phyloP scores from a whole-genome alignment of 2,329 filamentous ascomycete genomes.

The Ophidiomyces ophidiicola region DNA sequence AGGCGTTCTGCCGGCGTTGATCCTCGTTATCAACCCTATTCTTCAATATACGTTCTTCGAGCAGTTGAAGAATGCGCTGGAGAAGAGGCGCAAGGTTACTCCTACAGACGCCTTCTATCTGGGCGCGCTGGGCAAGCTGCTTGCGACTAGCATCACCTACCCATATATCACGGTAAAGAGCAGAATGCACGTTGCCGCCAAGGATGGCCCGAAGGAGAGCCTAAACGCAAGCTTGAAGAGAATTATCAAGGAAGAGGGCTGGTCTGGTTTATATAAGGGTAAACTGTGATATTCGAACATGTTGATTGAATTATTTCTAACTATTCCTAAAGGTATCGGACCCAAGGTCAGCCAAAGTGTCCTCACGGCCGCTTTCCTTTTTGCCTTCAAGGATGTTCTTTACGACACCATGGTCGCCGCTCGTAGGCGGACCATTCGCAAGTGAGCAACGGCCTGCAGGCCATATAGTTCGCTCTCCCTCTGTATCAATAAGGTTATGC shows the following conservation, averaged over 20 bases:
- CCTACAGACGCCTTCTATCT: constrained; percentile 81
- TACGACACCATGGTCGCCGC: constrained; percentile 49
- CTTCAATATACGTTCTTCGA: constrained; percentile 98
- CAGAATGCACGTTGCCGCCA: constrained; percentile 81
- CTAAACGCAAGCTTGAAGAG: constrained; percentile 65
- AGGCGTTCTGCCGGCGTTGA: constrained; percentile 80
- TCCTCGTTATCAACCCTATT: constrained; percentile 96
- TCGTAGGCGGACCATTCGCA: constrained; percentile 24
- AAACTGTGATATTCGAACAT: constrained; percentile 22
- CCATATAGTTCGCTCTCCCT: too few species aligned
- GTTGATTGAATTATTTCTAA: constrained; percentile 1
- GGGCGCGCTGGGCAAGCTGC: constrained; percentile 84
- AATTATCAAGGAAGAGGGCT: constrained; percentile 83
- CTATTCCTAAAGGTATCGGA: constrained; percentile 56
- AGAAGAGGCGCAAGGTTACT: constrained; percentile 64
- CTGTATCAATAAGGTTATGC: too few species aligned
- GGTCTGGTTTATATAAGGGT: constrained; percentile 85
- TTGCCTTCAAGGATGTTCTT: constrained; percentile 94
- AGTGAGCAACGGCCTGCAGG: too few species aligned
- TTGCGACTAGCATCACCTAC: constrained; percentile 88
- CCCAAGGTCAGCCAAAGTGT: constrained; percentile 97
- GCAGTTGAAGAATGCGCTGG: constrained; percentile 85
- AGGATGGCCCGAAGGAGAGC: constrained; percentile 63
- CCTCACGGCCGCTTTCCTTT: constrained; percentile 87
- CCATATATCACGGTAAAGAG: constrained; percentile 99